Conservation (phyloP, 768 basidiomycete genomes). For the Lactarius tabidus region DNA sequence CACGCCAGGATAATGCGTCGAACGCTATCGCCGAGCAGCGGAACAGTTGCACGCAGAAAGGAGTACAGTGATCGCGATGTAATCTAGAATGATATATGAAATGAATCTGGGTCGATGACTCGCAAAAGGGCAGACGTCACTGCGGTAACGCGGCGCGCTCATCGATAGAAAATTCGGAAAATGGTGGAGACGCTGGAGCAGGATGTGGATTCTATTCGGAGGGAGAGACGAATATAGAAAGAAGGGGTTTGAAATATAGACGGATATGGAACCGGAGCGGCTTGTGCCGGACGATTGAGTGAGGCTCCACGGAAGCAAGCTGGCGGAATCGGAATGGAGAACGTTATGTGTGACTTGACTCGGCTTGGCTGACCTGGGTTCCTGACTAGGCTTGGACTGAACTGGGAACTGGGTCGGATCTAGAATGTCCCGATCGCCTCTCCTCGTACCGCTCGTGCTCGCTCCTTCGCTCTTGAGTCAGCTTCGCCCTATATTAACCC, state of each 20-base stretch:
- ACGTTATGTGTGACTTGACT: not conserved
- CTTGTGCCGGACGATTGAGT: not conserved
- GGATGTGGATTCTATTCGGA: not conserved
- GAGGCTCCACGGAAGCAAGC: not conserved
- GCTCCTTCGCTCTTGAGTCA: constrained; percentile 7
- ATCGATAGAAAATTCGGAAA: not conserved
- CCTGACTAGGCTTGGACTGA: constrained; percentile 5
- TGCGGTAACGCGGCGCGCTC: not conserved
- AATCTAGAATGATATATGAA: not conserved
- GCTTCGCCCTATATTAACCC: constrained; percentile 18
- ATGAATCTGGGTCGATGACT: not conserved
- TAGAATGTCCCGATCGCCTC: constrained; percentile 22
- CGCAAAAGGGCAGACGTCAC: not conserved
- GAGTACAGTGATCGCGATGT: not conserved
- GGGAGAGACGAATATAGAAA: not conserved
- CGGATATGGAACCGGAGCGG: not conserved
- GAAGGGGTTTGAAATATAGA: not conserved
- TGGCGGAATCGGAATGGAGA: not conserved
- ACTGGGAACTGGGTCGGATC: constrained; percentile 21
- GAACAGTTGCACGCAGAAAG: not conserved
- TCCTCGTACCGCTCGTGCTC: not conserved
- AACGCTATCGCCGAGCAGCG: not conserved
- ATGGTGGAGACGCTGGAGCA: not conserved
- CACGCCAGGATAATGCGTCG: not conserved
- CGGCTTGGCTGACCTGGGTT: not conserved